Evolutionary conservation across 768 basidiomycete species (phyloP), one percentile per base, ranked within the genome.

Genomic region (Suillus decipiens): DNA sequence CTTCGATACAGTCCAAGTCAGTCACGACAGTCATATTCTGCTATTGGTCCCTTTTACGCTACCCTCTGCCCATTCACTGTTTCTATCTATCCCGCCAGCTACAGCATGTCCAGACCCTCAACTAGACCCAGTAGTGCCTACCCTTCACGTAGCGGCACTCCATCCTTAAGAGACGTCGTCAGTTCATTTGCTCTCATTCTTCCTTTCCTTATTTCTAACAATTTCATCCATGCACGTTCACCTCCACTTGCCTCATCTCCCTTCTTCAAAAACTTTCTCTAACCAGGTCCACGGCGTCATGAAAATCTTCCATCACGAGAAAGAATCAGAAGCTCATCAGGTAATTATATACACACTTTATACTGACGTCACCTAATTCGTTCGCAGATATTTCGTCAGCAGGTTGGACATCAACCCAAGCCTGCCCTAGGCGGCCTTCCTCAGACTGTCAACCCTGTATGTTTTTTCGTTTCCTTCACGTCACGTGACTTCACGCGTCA

Each of bases 311-410:
- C 88, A 81, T 68, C 84, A 89, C 60, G 94, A 95, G 72, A 85
- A 88, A 65, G 90, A 95, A 60, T 95, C 93, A 1, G 92, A 95
- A 76, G 93, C 93, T 10, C 94, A 96, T 75, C 86, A 88, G 80
- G 93, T 90, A 69, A 3, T 2, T 60, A 63, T 65, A 37, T 31
- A 12, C 3, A 37, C 2, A 2, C 41, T 33, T 28, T 45, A 36
- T 36, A 34, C 41, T 50, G 41, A 14, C 60, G 64, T 56, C 19
- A 63, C 41, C 66, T 60, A 45, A 64, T 50, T 54, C 54, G 62
- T 61, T 56, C 31, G 37, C 68, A 94, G 90, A 90, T 94, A 66
- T 93, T 87, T 76, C 87, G 92, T 71, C 78, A 88, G 70, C 80
- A 84, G 53, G 86, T 82, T 33, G 89, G 91, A 36, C 90, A 93